Conservation (phyloP, 2,329 filamentous ascomycete species). For the Pestalotiopsis sp. region DNA sequence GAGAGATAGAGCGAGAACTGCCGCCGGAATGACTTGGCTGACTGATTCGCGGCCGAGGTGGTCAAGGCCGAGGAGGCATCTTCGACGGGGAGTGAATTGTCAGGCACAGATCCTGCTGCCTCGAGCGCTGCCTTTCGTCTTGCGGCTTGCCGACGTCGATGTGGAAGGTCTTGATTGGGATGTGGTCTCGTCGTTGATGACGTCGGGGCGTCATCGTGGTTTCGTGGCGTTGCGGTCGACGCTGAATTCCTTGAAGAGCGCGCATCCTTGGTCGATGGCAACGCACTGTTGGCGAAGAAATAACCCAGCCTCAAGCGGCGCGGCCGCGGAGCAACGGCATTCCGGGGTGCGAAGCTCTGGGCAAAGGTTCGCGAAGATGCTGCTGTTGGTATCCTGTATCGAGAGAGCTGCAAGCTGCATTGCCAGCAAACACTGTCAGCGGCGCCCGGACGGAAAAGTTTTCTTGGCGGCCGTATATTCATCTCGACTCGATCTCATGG, state of each 20-base stretch:
- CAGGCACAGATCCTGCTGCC: constrained; percentile 13
- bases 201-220: constrained; percentile 12
- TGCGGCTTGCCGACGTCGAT: constrained; percentile 27
- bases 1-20: constrained; percentile 81
- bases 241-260: constrained; percentile 8
- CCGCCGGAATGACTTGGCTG: constrained; percentile 59
- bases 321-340: constrained; percentile 15
- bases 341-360: constrained; percentile 18
- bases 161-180: constrained; percentile 25
- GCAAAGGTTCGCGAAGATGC: constrained; percentile 19
- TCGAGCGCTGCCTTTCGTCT: constrained; percentile 19
- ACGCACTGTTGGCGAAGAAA: constrained; percentile 30
- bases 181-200: constrained; percentile 13
- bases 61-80: constrained; percentile 60
- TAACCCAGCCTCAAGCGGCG: constrained; percentile 29
- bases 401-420: constrained; percentile 26
- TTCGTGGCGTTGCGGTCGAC: constrained; percentile 3
- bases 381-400: constrained; percentile 3
- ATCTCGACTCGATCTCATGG: constrained; percentile 33
- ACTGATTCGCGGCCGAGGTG: constrained; percentile 51
- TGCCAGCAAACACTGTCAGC: constrained; percentile 31
- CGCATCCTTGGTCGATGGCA: constrained; percentile 12
- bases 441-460: constrained; percentile 26
- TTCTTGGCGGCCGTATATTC: constrained; percentile 33
- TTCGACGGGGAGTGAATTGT: constrained; percentile 43